These are phyloP conservation scores for Alnus glutinosa DNA, from an alignment of 306 rosid species.

Conservation along the genomic window DNA sequence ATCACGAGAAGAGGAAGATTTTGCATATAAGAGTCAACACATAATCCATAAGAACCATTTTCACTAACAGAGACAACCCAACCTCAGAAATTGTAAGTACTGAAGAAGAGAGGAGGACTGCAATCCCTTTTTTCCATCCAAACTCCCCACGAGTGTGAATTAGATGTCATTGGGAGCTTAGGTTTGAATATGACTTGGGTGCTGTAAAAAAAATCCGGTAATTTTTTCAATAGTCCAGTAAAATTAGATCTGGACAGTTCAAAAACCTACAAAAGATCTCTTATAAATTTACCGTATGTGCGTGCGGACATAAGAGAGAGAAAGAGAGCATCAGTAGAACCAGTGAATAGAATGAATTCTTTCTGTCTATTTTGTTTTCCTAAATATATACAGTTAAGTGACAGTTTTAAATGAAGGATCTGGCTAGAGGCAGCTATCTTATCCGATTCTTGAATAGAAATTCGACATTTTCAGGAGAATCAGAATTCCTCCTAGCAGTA, in stretches of 20 bases:
- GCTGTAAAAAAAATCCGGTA: no score
- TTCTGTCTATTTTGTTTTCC: no score
- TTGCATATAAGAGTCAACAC: neutral
- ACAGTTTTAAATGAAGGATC: neutral
- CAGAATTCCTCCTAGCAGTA: conserved; percentile 67
- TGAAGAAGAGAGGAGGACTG: neutral
- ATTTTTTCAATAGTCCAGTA: no score
- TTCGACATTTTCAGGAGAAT: conserved; percentile 52
- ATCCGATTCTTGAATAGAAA: conserved; percentile 78
- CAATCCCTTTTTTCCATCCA: neutral
- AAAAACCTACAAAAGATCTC: no score
- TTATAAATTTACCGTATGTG: no score
- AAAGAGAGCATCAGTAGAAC: neutral
- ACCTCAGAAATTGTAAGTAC: neutral
- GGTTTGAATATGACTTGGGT: no score
- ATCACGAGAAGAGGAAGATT: neutral
- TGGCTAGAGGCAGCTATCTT: conserved; percentile 35
- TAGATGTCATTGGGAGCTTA: no score
- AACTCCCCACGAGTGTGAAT: neutral
- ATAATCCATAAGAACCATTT: neutral
- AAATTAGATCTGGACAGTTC: no score
- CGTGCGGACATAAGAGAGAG: neutral
- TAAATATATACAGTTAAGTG: neutral
- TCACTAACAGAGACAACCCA: neutral
- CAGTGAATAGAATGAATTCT: neutral